Evolutionary conservation across 768 basidiomycete genomes (phyloP), one percentile per base, ranked within the genome.

Genomic region (Termitomyces sp.): DNA sequence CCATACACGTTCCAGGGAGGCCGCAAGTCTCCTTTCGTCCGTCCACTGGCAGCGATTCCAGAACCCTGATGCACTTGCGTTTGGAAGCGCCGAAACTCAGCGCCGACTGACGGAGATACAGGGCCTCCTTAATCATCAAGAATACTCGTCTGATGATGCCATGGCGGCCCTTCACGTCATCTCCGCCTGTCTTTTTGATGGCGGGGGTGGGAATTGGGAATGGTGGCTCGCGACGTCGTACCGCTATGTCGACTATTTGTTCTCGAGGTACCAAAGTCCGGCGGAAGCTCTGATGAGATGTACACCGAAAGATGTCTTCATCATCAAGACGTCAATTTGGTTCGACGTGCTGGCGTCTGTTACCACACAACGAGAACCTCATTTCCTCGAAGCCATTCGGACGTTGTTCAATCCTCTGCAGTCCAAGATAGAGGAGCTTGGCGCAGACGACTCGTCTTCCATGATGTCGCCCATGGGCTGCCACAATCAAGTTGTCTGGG

Each of bases 381-480:
- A 74, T 48, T 85, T 91, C 68, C 69, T 86, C 40, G 33, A 63
- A 3, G 73, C 78, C 42, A 85, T 89, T 64, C 76, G 78, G 23
- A 67, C 69, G 26, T 72, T 93, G 43, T 92, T 85, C 69, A 68
- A 67, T 19, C 79, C 81, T 44, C 67, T 69, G 19, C 65, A 62
- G 31, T 77, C 75, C 46, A 76, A 72, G 59, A 67, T 81, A 49
- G 64, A 67, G 23, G 72, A 73, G 54, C 65, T 68, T 46, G 44
- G 51, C 3, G 50, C 57, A 31, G 50, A 54, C 47, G 57, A 71
- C 43, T 73, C 78, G 64, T 76, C 82, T 55, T 84, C 83, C n/a
- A 93, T 93, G 91, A 75, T 90, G 71, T 75, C 78, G 44, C 79
- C 89, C 5, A 93, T 94, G 89, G 91, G 91, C 19, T 91, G 91